Percentiles rank a stretch among this genome's conserved stretches.
Conservation (phyloP, 495 filamentous ascomycete species). For the Hypoxylon cercidicola region DNA sequence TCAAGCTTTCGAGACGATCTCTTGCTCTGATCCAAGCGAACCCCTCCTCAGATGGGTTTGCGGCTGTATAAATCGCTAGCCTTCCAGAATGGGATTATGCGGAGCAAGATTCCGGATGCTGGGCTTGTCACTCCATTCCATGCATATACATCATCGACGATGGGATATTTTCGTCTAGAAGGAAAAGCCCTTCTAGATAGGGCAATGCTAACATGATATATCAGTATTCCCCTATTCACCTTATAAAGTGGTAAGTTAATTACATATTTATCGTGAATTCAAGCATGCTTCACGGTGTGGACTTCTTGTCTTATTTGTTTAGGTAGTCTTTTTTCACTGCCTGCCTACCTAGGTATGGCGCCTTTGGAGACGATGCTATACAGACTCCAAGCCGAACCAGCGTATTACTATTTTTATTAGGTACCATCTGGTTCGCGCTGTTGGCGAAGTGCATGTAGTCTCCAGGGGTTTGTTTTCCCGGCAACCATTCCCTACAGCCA, state of each 20-base stretch:
- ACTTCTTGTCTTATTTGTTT: slow-evolving; percentile 4
- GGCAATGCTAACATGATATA: background rate
- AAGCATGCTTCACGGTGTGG: slow-evolving; percentile 9
- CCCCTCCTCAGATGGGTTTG: background rate
- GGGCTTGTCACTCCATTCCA: slow-evolving; percentile 2
- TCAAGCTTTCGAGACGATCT: no score
- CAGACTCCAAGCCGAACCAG: slow-evolving; percentile 13
- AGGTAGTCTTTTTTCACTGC: slow-evolving; percentile 14
- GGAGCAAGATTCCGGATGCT: slow-evolving; percentile 6
- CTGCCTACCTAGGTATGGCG: background rate
- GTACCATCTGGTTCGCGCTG: background rate
- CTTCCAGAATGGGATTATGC: slow-evolving; percentile 13
- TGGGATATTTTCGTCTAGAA: background rate
- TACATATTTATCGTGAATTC: no score
- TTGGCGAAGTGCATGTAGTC: background rate
- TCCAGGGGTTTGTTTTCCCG: slow-evolving; percentile 11
- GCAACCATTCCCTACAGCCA: slow-evolving; percentile 17
- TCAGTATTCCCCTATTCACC: no score
- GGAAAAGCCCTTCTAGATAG: background rate
- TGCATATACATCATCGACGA: slow-evolving; percentile 8
- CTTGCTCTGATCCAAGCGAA: no score
- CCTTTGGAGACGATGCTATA: slow-evolving; percentile 11
- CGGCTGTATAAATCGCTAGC: no score
- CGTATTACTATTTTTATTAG: slow-evolving; percentile 1
- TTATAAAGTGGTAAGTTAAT: no score